Base-by-base conservation (phyloP, 768 basidiomycete species). In the Rhodotorula diobovata region DNA sequence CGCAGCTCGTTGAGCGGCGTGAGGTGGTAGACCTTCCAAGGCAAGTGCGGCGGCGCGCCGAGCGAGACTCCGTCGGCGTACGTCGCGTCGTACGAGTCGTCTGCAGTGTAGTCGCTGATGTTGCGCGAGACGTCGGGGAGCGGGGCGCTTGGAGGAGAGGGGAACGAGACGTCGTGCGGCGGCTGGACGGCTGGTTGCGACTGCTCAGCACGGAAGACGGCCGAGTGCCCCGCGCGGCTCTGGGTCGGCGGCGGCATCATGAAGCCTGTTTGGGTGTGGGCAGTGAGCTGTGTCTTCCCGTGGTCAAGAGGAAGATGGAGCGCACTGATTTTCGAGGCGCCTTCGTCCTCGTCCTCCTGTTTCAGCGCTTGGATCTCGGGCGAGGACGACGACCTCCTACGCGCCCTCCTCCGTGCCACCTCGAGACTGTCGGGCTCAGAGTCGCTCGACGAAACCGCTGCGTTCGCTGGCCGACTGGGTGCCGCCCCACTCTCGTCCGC, bases 161-260 rank as follows among this genome's bases (percentile, higher is more conserved):
- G 23, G 32, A 16, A 56, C 10, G 23, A 20, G 41, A 39, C 20
- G n/a, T 30, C 58, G 39, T 39, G 58, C 5, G 15, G 46, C 2
- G 46, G 45, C 45, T 28, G 43, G 11, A n/a, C 18, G 41, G 23
- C 43, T 34, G 28, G 45, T 18, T 45, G 43, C 6, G 46, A 43
- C 15, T 37, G 54, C 32, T 50, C 37, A 20, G 41, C 28, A n/a
- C n/a, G 65, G 57, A 5, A 10, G 4, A 41, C 20, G 0, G 43
- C 28, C n/a, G 12, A 32, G 21, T 34, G 25, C 7, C 20, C 14
- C 48, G 48, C 25, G 15, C 56, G 55, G 20, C n/a, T 43, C 55
- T 71, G 70, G 1, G 55, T 63, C 18, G 65, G 70, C 10, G 70
- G 65, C 0, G 65, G 70, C 16, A 67, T 53, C 37, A 66, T 43